phyloP scores from a whole-genome alignment of 2,329 filamentous ascomycete genomes.

The Talaromyces sp. region DNA sequence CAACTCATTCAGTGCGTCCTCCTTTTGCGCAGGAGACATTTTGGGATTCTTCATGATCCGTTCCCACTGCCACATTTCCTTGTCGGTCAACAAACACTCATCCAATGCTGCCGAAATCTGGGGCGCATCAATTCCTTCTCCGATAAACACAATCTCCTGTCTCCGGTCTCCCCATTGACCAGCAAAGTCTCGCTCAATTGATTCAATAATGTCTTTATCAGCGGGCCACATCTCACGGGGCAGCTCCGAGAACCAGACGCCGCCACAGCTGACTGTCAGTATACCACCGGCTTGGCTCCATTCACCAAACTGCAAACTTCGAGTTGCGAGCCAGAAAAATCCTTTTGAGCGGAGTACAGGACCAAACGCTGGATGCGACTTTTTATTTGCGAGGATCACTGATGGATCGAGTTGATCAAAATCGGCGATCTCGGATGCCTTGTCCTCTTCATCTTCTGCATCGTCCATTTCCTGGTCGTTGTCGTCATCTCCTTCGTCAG shows the following conservation, averaged over 20 bases:
- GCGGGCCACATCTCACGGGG: conserved; percentile 53
- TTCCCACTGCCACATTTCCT: conserved; percentile 58
- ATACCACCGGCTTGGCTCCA: conserved; percentile 49
- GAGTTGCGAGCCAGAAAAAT: conserved; percentile 47
- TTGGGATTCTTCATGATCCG: conserved; percentile 50
- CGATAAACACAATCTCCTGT: conserved; percentile 73
- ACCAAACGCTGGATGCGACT: conserved; percentile 36
- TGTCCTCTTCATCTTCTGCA: conserved; percentile 20
- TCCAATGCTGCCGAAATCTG: conserved; percentile 58
- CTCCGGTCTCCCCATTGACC: conserved; percentile 65
- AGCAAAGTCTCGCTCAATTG: conserved; percentile 52
- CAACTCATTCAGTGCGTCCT: conserved; percentile 48
- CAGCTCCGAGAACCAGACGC: conserved; percentile 60
- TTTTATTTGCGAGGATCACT: conserved; percentile 41
- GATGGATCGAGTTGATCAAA: conserved; percentile 36
- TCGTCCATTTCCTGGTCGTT: conserved; percentile 24
- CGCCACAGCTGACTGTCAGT: conserved; percentile 43
- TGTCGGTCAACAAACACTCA: conserved; percentile 60
- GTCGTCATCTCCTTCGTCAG: conserved; percentile 32
- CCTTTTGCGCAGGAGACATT: conserved; percentile 41
- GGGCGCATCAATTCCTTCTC: conserved; percentile 59
- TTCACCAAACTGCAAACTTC: conserved; percentile 44
- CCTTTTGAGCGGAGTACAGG: conserved; percentile 46
- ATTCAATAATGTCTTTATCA: conserved; percentile 48
- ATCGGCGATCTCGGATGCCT: conserved; percentile 29